Conservation (phyloP, 179 eudicot genomes). For the Silene coronaria region DNA sequence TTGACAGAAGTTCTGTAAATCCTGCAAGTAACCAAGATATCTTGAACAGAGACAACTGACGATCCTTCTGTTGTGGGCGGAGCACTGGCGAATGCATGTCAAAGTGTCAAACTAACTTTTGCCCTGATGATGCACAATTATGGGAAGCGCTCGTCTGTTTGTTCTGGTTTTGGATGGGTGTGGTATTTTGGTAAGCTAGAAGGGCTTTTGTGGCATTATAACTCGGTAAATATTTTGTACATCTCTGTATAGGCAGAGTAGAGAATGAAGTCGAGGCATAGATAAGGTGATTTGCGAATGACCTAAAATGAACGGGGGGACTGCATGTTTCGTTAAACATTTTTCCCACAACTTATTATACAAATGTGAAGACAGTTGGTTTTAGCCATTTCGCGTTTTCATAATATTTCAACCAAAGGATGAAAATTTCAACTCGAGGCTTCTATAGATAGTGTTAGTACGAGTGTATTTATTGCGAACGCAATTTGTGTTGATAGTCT, state of each 20-base stretch:
- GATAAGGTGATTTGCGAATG: background rate
- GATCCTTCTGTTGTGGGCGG: background rate
- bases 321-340: too few relatives aligned
- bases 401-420: too few relatives aligned
- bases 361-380: too few relatives aligned
- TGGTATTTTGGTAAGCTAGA: background rate
- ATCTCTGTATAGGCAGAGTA: background rate
- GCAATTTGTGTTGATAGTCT: too few relatives aligned
- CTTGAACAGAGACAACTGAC: background rate
- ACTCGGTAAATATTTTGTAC: background rate
- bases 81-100: constrained; percentile 1
- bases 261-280: background rate
- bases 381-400: too few relatives aligned
- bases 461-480: too few relatives aligned
- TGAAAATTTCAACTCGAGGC: too few relatives aligned
- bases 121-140: background rate
- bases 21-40: background rate
- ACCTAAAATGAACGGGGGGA: too few relatives aligned
- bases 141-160: background rate
- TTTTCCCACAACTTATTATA: too few relatives aligned
- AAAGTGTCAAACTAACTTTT: too few relatives aligned
- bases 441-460: too few relatives aligned
- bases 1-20: background rate
- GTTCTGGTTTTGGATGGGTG: background rate
- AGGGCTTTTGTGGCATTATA: background rate